These are phyloP conservation scores for Aspergillus persii DNA, from an alignment of 2,329 filamentous ascomycete genomes.

Conservation along the genomic window DNA sequence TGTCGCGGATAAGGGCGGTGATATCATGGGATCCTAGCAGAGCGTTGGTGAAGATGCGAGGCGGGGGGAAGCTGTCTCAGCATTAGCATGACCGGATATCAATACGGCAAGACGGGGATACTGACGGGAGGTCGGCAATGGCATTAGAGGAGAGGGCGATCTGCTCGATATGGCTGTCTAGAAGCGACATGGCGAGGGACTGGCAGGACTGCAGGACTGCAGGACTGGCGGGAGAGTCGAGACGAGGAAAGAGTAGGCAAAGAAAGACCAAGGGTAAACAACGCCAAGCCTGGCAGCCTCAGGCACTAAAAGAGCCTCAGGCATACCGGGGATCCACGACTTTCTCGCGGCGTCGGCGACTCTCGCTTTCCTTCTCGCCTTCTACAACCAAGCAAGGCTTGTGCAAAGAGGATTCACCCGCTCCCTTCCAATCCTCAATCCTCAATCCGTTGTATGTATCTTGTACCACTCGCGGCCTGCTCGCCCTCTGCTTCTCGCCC, in stretches of 20 bases:
- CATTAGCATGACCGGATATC: slow-evolving; percentile 9
- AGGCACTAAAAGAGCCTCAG: neutral
- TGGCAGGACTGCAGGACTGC: neutral
- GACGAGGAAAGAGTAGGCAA: too few relatives aligned
- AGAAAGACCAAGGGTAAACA: neutral
- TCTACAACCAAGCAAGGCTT: neutral
- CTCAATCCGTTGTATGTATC: neutral
- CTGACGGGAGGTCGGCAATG: slow-evolving; percentile 72
- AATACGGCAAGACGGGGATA: neutral
- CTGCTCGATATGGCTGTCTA: slow-evolving; percentile 71
- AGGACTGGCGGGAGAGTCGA: neutral
- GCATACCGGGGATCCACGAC: neutral
- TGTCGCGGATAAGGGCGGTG: slow-evolving; percentile 90
- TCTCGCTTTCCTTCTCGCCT: neutral
- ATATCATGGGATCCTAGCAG: slow-evolving; percentile 87
- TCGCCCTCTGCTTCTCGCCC: neutral
- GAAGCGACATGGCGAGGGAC: slow-evolving; percentile 59
- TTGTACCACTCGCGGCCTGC: neutral
- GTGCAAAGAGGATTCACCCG: too few relatives aligned
- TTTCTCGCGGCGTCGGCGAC: neutral
- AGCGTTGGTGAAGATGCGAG: slow-evolving; percentile 95
- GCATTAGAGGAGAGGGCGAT: slow-evolving; percentile 73
- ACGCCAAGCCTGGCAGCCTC: slow-evolving; percentile 3
- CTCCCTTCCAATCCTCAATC: too few relatives aligned
- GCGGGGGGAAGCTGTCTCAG: slow-evolving; percentile 69